phyloP scores from a whole-genome alignment of 768 basidiomycete species.

The Tricholoma matsutake region DNA sequence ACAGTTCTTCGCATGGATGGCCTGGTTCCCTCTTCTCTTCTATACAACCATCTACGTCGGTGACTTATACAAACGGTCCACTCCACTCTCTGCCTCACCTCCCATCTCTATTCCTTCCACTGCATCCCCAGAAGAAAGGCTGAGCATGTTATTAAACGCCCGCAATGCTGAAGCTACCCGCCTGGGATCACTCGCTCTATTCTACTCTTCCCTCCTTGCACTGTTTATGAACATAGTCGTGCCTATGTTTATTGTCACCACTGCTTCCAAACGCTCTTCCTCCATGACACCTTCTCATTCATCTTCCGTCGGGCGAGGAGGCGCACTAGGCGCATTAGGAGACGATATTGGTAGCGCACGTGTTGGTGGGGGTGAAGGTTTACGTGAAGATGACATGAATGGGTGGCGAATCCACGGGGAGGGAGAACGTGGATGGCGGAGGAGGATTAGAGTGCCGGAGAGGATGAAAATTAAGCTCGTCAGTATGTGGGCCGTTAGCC shows the following conservation, averaged over 20 bases:
- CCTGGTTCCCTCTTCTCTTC: slow-evolving; percentile 92
- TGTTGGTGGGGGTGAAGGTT: not conserved
- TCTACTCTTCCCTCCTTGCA: slow-evolving; percentile 70
- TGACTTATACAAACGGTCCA: slow-evolving; percentile 70
- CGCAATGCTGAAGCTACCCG: slow-evolving; percentile 73
- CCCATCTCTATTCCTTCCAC: slow-evolving; percentile 17
- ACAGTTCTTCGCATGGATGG: slow-evolving; percentile 82
- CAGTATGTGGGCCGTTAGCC: slow-evolving; percentile 76
- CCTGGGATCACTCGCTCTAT: slow-evolving; percentile 79
- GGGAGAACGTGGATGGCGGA: slow-evolving; percentile 1
- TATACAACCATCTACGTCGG: slow-evolving; percentile 87
- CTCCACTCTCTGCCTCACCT: slow-evolving; percentile 21
- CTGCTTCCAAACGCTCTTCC: slow-evolving; percentile 7
- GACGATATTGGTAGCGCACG: slow-evolving; percentile 5
- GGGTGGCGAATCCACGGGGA: not conserved
- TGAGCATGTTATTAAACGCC: slow-evolving; percentile 16
- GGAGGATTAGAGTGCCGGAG: slow-evolving; percentile 33
- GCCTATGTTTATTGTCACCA: slow-evolving; percentile 55
- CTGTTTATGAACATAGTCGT: slow-evolving; percentile 66
- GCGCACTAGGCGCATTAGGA: slow-evolving; percentile 7
- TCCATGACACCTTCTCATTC: not conserved
- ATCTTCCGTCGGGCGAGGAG: not conserved
- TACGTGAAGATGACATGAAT: not conserved
- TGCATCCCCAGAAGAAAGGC: not conserved
- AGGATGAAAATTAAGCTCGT: slow-evolving; percentile 58